phyloP scores from a whole-genome alignment of 2,329 filamentous ascomycete species.

The Verticillium isaacii region DNA sequence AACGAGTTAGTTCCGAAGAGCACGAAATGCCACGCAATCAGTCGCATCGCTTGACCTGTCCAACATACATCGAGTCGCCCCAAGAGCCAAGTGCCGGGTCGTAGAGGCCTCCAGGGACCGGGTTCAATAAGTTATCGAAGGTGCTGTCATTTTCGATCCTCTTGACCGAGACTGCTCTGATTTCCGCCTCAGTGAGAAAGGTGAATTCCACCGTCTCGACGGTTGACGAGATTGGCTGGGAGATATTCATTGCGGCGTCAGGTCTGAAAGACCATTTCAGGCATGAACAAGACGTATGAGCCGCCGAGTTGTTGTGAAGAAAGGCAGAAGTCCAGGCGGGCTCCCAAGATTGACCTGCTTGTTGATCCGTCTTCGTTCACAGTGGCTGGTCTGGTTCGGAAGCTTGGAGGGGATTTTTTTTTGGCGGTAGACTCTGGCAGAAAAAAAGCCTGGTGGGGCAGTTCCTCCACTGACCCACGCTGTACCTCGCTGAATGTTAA shows the following conservation, averaged over 20 bases:
- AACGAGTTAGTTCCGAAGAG: background rate
- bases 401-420: slow-evolving; percentile 28
- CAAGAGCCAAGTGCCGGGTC: slow-evolving; percentile 89
- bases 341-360: background rate
- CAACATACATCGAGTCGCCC: slow-evolving; percentile 71
- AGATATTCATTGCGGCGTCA: slow-evolving; percentile 56
- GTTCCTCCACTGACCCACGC: background rate
- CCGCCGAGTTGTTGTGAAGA: background rate
- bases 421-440: slow-evolving; percentile 42
- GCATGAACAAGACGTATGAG: background rate
- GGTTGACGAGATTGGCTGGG: slow-evolving; percentile 77
- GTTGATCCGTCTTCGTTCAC: background rate
- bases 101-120: slow-evolving; percentile 85
- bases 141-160: slow-evolving; percentile 89
- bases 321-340: background rate
- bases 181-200: slow-evolving; percentile 76
- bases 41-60: slow-evolving; percentile 9
- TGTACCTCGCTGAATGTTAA: background rate
- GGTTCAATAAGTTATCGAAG: slow-evolving; percentile 89
- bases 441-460: slow-evolving; percentile 18
- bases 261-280: background rate
- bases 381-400: slow-evolving; percentile 2
- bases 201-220: slow-evolving; percentile 87
- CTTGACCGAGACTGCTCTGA: slow-evolving; percentile 86
- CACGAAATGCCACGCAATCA: background rate